Base-by-base conservation (phyloP, 192 early-diverging fungal genomes). In the Backusella luteola region DNA sequence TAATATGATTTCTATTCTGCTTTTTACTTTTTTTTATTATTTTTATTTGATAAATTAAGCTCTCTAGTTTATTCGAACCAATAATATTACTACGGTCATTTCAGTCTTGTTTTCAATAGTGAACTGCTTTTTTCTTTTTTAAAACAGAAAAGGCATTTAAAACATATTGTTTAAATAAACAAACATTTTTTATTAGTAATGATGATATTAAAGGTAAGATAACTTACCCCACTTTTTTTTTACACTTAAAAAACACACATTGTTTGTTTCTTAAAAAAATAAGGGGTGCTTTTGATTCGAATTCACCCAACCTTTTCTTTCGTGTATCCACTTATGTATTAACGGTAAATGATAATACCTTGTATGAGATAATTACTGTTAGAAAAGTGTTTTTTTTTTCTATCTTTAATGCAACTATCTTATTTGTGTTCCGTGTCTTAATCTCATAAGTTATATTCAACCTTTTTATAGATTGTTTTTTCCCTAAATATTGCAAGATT, bases 211-310 rank as follows among this genome's bases (percentile, higher is more conserved):
- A 29, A 59, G 11, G 56, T 63, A 26, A 9, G 3, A 63, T 29
- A 63, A 63, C 29, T 29, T 63, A 63, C 56, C 56, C 56, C 56
- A 63, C 56, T 63, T 63, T 63, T 63, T 63, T 29, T 63, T 63
- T 63, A 21, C 56, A 63, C 26, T 63, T 49, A 49, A 49, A 49
- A 49, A 49, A 49, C n/a, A n/a, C 15, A n/a, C 46, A 49, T 49
- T 49, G 46, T 49, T 49, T 49, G 46, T n/a, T 49, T 49, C 46
- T 49, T 49, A 49, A 49, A 49, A 49, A 49, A 49, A 49, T 49
- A 49, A n/a, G 46, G 46, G 19, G 17, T n/a, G 1, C 15, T 19
- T 7, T 49, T 49, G 46, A 49, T 49, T 49, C 46, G 46, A 49
- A 6, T 49, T 17, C 46, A 8, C 17, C 46, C 19, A 49, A 19